Percentiles rank a stretch among this genome's conserved stretches.
These are phyloP conservation scores for Hypoxylon sp. DNA, from an alignment of 2,329 filamentous ascomycete genomes.

Conservation along the genomic window DNA sequence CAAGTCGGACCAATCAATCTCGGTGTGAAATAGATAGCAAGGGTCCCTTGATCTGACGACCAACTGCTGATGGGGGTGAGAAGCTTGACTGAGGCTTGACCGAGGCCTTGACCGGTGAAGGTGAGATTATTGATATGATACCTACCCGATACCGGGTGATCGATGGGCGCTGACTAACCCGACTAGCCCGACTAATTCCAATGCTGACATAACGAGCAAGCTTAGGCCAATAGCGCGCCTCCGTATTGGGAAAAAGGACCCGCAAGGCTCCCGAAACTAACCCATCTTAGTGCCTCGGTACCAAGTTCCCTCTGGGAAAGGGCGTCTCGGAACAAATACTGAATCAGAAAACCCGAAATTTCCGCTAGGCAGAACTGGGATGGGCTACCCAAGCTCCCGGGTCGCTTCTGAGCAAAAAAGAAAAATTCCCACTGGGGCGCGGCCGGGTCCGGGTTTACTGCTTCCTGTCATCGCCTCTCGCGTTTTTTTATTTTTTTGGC, in stretches of 20 bases:
- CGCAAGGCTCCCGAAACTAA: conserved; percentile 16
- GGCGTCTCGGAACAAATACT: conserved; percentile 26
- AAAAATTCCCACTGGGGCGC: neutral
- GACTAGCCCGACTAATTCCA: neutral
- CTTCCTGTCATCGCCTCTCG: neutral
- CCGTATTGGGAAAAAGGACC: neutral
- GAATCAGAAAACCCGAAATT: conserved; percentile 24
- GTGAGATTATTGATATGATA: conserved; percentile 2
- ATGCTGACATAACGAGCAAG: conserved; percentile 1
- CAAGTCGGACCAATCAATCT: neutral
- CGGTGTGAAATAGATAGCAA: neutral
- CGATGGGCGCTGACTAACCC: conserved; percentile 10
- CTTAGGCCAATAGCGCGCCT: neutral
- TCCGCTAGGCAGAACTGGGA: conserved; percentile 34
- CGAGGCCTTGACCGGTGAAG: conserved; percentile 5
- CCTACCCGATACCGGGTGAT: neutral
- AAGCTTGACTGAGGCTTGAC: conserved; percentile 16
- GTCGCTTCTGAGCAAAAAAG: conserved; percentile 15
- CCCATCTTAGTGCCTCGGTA: conserved; percentile 19
- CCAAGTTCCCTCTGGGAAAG: conserved; percentile 10
- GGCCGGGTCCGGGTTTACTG: conserved; percentile 25
- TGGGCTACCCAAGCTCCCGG: conserved; percentile 41
- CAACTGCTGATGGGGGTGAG: conserved; percentile 1
- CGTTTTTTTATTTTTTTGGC: neutral
- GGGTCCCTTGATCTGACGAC: conserved; percentile 4